A percentile compares a stretch with the other conserved stretches of the same genome.
Conservation (phyloP, 106 monocot species). For the Triglochin maritima region DNA sequence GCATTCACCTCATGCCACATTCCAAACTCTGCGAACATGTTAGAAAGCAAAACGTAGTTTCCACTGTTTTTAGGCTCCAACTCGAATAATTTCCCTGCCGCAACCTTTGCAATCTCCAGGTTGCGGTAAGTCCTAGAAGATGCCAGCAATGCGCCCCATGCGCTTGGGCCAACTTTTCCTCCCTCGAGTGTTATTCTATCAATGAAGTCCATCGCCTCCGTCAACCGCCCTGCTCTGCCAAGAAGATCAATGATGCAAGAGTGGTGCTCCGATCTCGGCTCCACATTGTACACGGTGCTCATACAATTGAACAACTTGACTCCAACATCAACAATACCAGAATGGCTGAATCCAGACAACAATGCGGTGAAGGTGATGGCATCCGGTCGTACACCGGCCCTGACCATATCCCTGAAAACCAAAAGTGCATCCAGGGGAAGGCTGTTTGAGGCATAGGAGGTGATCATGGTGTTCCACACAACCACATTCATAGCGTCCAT, state of each 20-base stretch:
- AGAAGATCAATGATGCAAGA: conserved; percentile 58
- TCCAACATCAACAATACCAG: conserved; percentile 46
- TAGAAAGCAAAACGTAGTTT: conserved; percentile 52
- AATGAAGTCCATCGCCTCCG: conserved; percentile 32
- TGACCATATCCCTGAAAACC: conserved; percentile 27
- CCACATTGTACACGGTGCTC: conserved; percentile 21
- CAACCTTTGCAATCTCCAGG: conserved; percentile 37
- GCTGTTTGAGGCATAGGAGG: conserved; percentile 32
- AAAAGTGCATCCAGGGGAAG: conserved; percentile 10
- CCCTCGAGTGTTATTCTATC: conserved; percentile 33
- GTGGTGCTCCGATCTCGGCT: conserved; percentile 39
- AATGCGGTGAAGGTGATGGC: conserved; percentile 45
- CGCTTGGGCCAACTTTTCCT: conserved; percentile 27
- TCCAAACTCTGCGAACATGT: conserved; percentile 49
- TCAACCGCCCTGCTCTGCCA: conserved; percentile 38
- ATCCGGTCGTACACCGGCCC: conserved; percentile 29
- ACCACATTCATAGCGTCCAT: conserved; percentile 10
- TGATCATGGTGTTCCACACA: conserved; percentile 38
- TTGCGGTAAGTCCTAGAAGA: conserved; percentile 32
- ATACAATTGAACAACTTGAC: conserved; percentile 36
- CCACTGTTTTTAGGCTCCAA: conserved; percentile 44
- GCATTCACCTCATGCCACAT: conserved; percentile 36
- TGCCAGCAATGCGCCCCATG: conserved; percentile 52
- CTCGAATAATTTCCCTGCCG: conserved; percentile 32
- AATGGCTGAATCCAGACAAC: conserved; percentile 55